Evolutionary conservation across 306 rosid species (phyloP), one percentile per base, ranked within the genome.

Genomic region (Carpinus viminea): DNA sequence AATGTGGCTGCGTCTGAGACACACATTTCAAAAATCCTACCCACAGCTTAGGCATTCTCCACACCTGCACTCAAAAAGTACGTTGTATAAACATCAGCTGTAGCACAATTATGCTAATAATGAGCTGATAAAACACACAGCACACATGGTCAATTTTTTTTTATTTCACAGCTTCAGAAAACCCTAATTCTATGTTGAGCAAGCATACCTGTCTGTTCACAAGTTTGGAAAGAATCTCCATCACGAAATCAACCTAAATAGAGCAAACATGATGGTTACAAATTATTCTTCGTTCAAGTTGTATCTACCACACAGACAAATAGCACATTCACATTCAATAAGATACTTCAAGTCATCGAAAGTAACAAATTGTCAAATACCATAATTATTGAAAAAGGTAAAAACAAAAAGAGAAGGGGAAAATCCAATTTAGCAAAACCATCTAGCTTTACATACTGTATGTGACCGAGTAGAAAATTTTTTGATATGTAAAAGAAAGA

Each of bases 21-120:
- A 89, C 92, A 86, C 99, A 96, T 89, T 96, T 96, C 90, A 96
- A 84, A 87, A 96, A 96, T 80, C 99, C 99, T 72, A 93, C 92
- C 97, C 98, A 93, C 61, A 96, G 89, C 83, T 96, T 96, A 41
- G 99, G 99, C 98, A 96, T 83, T 28, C 93, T 91, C 98, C 99
- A 96, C 73, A 96, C 94, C 99, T 93, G 89, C 85, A 85, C 24
- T 73, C 51, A 72, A 70, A 26, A 77, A 11, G 17, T 79, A 75
- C 69, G 21, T 60, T 28, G 31, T 28, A 76, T 61, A 66, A 74
- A 81, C 62, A 83, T 77, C 83, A 85, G 84, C 72, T 64, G 76
- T 65, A 48, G 48, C 21, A 18, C 65, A 48, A 7, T 72, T 81
- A 50, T 46, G 47, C 62, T 59, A 62, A 68, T 13, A 43, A 55